Conservation (phyloP, 805 yeast species). For the Grigorovia humatica region DNA sequence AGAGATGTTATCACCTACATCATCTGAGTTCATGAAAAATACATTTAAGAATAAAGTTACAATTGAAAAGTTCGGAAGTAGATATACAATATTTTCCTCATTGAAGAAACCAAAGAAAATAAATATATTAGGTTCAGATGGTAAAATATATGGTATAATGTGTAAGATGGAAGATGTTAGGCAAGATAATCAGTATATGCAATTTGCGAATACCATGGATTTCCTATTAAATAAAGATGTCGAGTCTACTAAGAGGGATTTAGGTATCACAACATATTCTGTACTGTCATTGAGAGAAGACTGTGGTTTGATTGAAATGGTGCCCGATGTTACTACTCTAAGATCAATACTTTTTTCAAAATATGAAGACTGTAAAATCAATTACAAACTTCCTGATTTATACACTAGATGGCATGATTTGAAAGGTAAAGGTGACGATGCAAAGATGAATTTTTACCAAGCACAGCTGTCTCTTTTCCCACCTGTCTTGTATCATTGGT, state of each 20-base stretch:
- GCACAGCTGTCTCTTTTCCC: conserved; percentile 32
- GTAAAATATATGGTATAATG: conserved; percentile 59
- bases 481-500: conserved; percentile 82
- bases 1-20: conserved; percentile 51
- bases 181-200: conserved; percentile 88
- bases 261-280: conserved; percentile 70
- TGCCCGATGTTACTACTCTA: conserved; percentile 62
- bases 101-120: conserved; percentile 81
- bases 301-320: conserved; percentile 88
- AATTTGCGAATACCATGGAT: conserved; percentile 80
- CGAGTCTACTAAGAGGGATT: conserved; percentile 62
- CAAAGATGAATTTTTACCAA: conserved; percentile 19
- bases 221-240: conserved; percentile 53
- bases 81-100: conserved; percentile 64
- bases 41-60: conserved; percentile 45
- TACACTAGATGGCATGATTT: conserved; percentile 24
- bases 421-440: conserved; percentile 17
- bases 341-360: conserved; percentile 45
- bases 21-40: conserved; percentile 31
- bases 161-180: conserved; percentile 88
- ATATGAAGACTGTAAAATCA: conserved; percentile 34
- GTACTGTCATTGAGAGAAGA: conserved; percentile 82
- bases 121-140: conserved; percentile 68
- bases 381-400: conserved; percentile 16
- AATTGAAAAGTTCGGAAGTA: conserved; percentile 52